phyloP scores from a whole-genome alignment of 345 rosid genomes.

The Xanthoceras sorbifolium region DNA sequence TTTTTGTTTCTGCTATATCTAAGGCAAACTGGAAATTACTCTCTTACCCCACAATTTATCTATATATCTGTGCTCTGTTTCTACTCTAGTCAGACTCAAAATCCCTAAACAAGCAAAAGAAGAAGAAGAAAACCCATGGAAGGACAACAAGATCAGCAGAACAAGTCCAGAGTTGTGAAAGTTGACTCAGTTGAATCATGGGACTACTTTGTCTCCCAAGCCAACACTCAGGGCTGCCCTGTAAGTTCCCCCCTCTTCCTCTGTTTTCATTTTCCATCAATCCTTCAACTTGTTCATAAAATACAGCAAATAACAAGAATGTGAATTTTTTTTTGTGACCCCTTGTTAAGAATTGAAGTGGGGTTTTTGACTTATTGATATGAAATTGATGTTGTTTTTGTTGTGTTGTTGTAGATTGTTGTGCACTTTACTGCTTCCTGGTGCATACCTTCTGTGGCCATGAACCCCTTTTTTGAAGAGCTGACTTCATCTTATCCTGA shows the following conservation, averaged over 20 bases:
- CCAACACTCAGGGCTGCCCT: slow-evolving; percentile 61
- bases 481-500: slow-evolving; percentile 60
- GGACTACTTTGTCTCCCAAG: slow-evolving; percentile 61
- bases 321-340: too few relatives aligned
- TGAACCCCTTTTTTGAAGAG: slow-evolving; percentile 78
- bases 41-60: neutral
- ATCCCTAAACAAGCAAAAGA: neutral
- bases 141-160: slow-evolving; percentile 48
- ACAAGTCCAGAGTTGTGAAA: slow-evolving; percentile 54
- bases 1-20: neutral
- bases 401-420: slow-evolving; percentile 50
- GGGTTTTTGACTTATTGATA: neutral
- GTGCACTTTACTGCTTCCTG: slow-evolving; percentile 91
- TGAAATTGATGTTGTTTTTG: neutral
- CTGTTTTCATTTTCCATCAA: neutral
- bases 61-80: neutral
- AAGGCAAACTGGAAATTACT: neutral
- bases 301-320: neutral
- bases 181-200: slow-evolving; percentile 69
- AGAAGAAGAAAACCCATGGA: slow-evolving; percentile 32
- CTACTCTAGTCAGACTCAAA: too few relatives aligned
- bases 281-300: neutral
- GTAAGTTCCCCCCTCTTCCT: slow-evolving; percentile 39
- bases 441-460: slow-evolving; percentile 92
- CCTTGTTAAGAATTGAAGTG: neutral